Evolutionary conservation across 352 stramenopile species (phyloP).

Genomic region (Globisporangium spinosum): DNA sequence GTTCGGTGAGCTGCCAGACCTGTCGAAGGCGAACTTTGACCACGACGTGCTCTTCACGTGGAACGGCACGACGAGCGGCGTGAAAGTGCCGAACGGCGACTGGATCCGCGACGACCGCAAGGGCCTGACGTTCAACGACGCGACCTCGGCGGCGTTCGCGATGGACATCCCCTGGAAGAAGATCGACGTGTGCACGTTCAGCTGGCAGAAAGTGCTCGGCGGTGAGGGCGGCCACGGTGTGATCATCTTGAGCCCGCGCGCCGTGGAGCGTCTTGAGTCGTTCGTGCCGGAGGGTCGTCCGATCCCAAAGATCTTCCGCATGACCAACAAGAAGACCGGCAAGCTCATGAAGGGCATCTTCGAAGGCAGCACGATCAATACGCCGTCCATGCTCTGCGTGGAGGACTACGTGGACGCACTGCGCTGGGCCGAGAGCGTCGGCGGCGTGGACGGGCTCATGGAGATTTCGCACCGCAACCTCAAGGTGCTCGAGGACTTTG

Average conservation of each 20-base stretch:
- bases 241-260: constrained; percentile 94
- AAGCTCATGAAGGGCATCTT: constrained; percentile 94
- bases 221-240: constrained; percentile 98
- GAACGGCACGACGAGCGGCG: constrained; percentile 98
- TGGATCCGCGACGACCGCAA: constrained; percentile 95
- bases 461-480: constrained; percentile 94
- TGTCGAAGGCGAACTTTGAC: constrained; percentile 92
- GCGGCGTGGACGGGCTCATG: constrained; percentile 93
- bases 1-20: constrained; percentile 95
- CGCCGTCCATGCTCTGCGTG: constrained; percentile 98
- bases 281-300: constrained; percentile 89
- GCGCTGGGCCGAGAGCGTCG: constrained; percentile 93
- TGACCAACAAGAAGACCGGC: constrained; percentile 95
- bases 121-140: constrained; percentile 97
- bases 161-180: constrained; percentile 99
- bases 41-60: constrained; percentile 99
- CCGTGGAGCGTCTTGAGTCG: constrained; percentile 95
- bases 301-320: constrained; percentile 98
- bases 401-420: constrained; percentile 99
- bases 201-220: constrained; percentile 99
- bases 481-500: constrained; percentile 94
- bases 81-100: constrained; percentile 94
- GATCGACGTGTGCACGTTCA: constrained; percentile 99
- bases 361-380: constrained; percentile 99
- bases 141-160: constrained; percentile 97